A percentile compares a stretch with the other conserved stretches of the same genome.
phyloP scores from a whole-genome alignment of 208 protist species.

The Leptomonas pyrrhocoris region DNA sequence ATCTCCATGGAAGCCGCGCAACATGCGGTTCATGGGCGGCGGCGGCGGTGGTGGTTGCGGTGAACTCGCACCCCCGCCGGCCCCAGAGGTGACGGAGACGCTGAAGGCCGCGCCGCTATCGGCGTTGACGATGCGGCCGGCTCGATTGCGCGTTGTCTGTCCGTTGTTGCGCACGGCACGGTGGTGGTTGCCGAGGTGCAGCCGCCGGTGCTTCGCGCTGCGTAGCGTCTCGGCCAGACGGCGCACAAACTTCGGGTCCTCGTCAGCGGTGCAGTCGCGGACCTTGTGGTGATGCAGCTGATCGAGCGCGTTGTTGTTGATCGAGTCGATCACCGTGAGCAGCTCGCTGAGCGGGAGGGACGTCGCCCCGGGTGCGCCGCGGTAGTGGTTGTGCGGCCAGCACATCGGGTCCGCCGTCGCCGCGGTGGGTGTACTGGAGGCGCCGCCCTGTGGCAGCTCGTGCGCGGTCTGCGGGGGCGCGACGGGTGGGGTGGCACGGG shows the following conservation, averaged over 20 bases:
- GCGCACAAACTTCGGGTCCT: constrained; percentile 50
- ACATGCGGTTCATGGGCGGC: constrained; percentile 58
- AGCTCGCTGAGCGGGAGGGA: constrained; percentile 54
- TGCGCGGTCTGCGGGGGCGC: not conserved
- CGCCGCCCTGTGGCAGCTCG: not conserved
- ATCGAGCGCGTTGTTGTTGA: constrained; percentile 58
- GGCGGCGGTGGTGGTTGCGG: constrained; percentile 25
- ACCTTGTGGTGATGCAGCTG: constrained; percentile 41
- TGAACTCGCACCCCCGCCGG: constrained; percentile 3
- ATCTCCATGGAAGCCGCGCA: constrained; percentile 56
- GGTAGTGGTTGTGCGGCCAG: constrained; percentile 19
- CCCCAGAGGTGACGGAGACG: constrained; percentile 2
- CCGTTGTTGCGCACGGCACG: constrained; percentile 64
- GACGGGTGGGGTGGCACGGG: not conserved
- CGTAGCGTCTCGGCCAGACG: constrained; percentile 68
- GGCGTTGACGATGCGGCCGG: constrained; percentile 8
- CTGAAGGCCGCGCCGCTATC: constrained; percentile 6
- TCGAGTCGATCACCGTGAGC: constrained; percentile 62
- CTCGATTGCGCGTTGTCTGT: constrained; percentile 51
- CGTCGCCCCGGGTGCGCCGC: constrained; percentile 8
- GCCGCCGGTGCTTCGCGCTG: constrained; percentile 59
- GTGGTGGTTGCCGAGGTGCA: constrained; percentile 72
- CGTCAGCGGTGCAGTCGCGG: constrained; percentile 45
- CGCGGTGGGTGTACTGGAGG: not conserved
- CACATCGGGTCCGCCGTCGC: not conserved